Percentiles rank a stretch among this genome's conserved stretches.
Conservation (phyloP, 2,329 filamentous ascomycete genomes). For the Monilinia vaccinii-corymbosi region DNA sequence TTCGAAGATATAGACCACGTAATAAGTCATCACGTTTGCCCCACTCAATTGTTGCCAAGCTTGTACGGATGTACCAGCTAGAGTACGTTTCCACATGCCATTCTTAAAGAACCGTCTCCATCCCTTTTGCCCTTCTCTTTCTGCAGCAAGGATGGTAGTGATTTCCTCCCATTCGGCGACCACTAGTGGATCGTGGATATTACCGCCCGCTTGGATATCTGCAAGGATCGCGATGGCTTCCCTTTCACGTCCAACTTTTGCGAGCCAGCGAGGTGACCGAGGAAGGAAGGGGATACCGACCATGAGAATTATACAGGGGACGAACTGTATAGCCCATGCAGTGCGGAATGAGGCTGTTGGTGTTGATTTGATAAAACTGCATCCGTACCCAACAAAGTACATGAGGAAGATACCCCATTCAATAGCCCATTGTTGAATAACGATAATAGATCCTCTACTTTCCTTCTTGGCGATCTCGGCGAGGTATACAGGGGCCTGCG, state of each 20-base stretch:
- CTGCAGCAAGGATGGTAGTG: slow-evolving; percentile 29
- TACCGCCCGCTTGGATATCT: slow-evolving; percentile 46
- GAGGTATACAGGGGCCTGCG: slow-evolving; percentile 58
- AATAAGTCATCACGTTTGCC: slow-evolving; percentile 29
- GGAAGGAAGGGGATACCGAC: slow-evolving; percentile 36
- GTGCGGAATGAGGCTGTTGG: slow-evolving; percentile 41
- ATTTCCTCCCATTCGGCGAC: slow-evolving; percentile 50
- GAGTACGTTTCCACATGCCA: slow-evolving; percentile 47
- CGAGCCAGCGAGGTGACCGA: slow-evolving; percentile 43
- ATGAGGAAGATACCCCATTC: slow-evolving; percentile 55
- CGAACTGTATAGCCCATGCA: slow-evolving; percentile 40
- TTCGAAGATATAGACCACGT: slow-evolving; percentile 33
- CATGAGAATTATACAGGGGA: slow-evolving; percentile 37
- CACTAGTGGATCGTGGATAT: slow-evolving; percentile 44
- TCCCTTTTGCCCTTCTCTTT: slow-evolving; percentile 22
- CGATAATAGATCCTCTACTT: slow-evolving; percentile 55
- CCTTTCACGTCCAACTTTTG: slow-evolving; percentile 38
- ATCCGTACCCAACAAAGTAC: slow-evolving; percentile 50
- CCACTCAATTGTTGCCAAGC: slow-evolving; percentile 23
- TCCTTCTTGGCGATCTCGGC: slow-evolving; percentile 50
- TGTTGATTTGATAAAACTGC: slow-evolving; percentile 30
- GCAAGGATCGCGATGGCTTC: slow-evolving; percentile 41
- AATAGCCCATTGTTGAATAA: slow-evolving; percentile 63
- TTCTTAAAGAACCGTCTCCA: slow-evolving; percentile 36
- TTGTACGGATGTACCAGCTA: slow-evolving; percentile 15